Evolutionary conservation across 352 stramenopile genomes (phyloP).

Genomic region (Phytophthora sojae): DNA sequence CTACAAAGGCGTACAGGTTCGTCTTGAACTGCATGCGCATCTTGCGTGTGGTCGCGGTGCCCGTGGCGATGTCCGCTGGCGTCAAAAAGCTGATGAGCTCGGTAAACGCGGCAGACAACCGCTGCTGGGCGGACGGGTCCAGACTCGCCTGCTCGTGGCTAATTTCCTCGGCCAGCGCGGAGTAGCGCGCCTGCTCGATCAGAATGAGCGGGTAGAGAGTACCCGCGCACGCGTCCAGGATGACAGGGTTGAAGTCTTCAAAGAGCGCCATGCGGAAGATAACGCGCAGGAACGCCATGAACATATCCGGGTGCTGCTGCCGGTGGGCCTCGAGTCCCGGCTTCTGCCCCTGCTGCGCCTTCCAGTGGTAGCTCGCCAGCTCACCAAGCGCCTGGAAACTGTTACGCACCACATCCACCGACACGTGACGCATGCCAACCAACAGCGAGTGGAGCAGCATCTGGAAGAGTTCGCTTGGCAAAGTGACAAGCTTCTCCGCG

Average conservation of each 20-base stretch:
- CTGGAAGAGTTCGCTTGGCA: conserved; percentile 72
- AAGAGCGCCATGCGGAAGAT: conserved; percentile 86
- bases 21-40: conserved; percentile 81
- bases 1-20: conserved; percentile 85
- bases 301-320: conserved; percentile 62
- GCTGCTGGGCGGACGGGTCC: conserved; percentile 55
- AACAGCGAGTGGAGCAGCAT: conserved; percentile 82
- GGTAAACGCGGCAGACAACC: conserved; percentile 66
- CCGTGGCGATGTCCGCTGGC: conserved; percentile 67
- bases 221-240: conserved; percentile 74
- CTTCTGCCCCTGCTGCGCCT: conserved; percentile 56
- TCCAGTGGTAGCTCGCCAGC: conserved; percentile 76
- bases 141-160: conserved; percentile 53
- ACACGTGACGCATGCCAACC: conserved; percentile 77
- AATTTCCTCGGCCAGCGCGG: conserved; percentile 70
- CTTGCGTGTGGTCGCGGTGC: conserved; percentile 68
- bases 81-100: conserved; percentile 75
- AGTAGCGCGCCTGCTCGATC: conserved; percentile 79
- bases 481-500: conserved; percentile 72
- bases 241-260: conserved; percentile 78
- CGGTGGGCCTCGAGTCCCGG: conserved; percentile 58
- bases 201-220: conserved; percentile 86
- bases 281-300: conserved; percentile 76
- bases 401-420: conserved; percentile 78
- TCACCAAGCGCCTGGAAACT: conserved; percentile 87